Evolutionary conservation across 805 yeast species (phyloP).

Genomic region (Komagataella kurtzmanii): DNA sequence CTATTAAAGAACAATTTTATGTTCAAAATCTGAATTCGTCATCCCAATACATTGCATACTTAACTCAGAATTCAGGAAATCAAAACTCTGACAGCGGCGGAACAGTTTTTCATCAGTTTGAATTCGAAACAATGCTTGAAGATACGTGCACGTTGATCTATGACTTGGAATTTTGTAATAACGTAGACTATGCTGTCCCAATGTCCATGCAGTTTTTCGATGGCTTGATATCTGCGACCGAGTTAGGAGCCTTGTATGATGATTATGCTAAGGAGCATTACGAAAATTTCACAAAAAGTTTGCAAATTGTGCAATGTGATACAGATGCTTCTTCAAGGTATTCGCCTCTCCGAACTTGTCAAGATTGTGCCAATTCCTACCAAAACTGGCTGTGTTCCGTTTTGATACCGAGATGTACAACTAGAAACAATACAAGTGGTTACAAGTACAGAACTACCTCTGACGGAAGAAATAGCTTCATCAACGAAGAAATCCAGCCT

Average conservation of each 20-base stretch:
- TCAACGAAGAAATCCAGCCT: conserved; percentile 42
- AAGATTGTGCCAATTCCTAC: conserved; percentile 58
- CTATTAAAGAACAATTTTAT: conserved; percentile 48
- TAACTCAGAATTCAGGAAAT: conserved; percentile 35
- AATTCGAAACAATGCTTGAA: conserved; percentile 39
- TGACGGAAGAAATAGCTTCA: conserved; percentile 45
- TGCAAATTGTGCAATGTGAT: conserved; percentile 70
- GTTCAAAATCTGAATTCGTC: conserved; percentile 47
- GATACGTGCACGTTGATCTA: conserved; percentile 62
- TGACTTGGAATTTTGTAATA: conserved; percentile 62
- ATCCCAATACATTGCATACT: conserved; percentile 49
- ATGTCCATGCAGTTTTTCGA: conserved; percentile 15
- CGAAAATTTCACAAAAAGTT: conserved; percentile 57
- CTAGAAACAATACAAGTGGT: conserved; percentile 23
- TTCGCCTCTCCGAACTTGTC: conserved; percentile 66
- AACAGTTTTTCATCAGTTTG: conserved; percentile 38
- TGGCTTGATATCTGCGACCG: conserved; percentile 15
- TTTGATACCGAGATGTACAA: conserved; percentile 76
- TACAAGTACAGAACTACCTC: conserved; percentile 31
- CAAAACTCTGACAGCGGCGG: conserved; percentile 36
- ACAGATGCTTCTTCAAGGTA: conserved; percentile 48
- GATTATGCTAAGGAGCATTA: conserved; percentile 40
- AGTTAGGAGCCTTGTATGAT: conserved; percentile 44
- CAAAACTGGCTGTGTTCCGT: conserved; percentile 85
- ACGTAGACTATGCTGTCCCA: conserved; percentile 86